Percentiles rank a stretch among this genome's conserved stretches.
Conservation (phyloP, 2,329 filamentous ascomycete species). For the Apiospora saccharicola region DNA sequence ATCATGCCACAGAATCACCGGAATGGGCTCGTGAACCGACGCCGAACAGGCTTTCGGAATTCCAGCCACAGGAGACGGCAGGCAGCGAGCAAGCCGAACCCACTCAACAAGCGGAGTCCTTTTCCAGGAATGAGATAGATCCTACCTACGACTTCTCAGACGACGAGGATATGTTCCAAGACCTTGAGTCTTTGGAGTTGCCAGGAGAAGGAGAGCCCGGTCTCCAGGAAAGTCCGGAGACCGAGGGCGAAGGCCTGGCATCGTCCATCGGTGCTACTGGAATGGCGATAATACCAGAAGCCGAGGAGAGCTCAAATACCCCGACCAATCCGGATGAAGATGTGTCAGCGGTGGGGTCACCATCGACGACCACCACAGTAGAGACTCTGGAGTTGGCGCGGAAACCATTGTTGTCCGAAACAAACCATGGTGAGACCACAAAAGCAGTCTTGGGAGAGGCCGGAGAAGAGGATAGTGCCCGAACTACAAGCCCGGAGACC, state of each 20-base stretch:
- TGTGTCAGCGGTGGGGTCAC: not conserved
- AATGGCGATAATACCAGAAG: not conserved
- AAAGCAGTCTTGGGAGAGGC: not conserved
- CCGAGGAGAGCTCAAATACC: not conserved
- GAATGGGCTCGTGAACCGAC: not conserved
- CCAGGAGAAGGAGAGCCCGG: not conserved
- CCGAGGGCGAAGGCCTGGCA: not conserved
- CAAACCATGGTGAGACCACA: not conserved
- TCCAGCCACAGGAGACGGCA: not conserved
- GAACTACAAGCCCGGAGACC: not conserved
- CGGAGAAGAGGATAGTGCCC: not conserved
- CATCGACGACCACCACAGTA: not conserved
- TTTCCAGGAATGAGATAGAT: slow-evolving; percentile 22
- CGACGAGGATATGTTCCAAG: slow-evolving; percentile 22
- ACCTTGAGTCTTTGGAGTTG: not conserved
- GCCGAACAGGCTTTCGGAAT: no score
- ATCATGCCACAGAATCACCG: not conserved
- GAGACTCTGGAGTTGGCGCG: not conserved
- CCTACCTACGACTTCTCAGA: slow-evolving; percentile 17
- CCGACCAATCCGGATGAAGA: slow-evolving; percentile 5
- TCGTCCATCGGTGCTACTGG: not conserved
- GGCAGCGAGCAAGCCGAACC: not conserved
- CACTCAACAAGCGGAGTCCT: slow-evolving; percentile 21
- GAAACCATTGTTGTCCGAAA: not conserved
- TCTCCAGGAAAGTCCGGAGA: not conserved